Conservation (phyloP, 257 asterid species). For the Solanum lycopersicoides region DNA sequence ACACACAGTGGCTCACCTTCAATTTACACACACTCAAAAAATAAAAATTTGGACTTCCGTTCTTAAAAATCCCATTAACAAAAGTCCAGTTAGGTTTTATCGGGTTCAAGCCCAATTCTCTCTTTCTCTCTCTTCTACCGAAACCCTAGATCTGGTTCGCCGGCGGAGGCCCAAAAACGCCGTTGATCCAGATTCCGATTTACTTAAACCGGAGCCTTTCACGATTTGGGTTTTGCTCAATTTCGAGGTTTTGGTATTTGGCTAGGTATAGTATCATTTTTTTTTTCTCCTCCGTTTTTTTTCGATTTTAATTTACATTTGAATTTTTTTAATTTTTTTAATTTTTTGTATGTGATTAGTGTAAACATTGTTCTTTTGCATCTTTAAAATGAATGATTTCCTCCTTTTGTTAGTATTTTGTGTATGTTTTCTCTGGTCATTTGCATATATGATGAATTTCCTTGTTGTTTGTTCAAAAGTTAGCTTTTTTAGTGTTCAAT, state of each 20-base stretch:
- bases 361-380: not conserved
- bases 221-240: not conserved
- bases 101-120: slow-evolving; percentile 68
- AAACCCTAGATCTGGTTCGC: slow-evolving; percentile 57
- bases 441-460: not conserved
- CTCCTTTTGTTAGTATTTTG: not conserved
- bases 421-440: not conserved
- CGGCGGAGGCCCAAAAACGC: slow-evolving; percentile 14
- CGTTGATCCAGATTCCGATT: not conserved
- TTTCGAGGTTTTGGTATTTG: not conserved
- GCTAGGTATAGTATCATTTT: not conserved
- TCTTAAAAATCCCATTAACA: slow-evolving; percentile 8
- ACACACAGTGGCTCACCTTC: not conserved
- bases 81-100: slow-evolving; percentile 47
- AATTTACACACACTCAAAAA: not conserved
- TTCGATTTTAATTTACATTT: not conserved
- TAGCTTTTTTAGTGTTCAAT: not conserved
- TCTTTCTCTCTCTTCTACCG: slow-evolving; percentile 16
- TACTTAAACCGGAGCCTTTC: not conserved
- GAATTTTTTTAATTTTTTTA: not conserved
- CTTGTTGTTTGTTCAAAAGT: not conserved
- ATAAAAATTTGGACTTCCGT: slow-evolving; percentile 35
- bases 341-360: not conserved
- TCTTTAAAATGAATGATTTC: not conserved
- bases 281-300: not conserved